phyloP scores from a whole-genome alignment of 1,284 basidiomycete species.

The Leccinum solheimii region DNA sequence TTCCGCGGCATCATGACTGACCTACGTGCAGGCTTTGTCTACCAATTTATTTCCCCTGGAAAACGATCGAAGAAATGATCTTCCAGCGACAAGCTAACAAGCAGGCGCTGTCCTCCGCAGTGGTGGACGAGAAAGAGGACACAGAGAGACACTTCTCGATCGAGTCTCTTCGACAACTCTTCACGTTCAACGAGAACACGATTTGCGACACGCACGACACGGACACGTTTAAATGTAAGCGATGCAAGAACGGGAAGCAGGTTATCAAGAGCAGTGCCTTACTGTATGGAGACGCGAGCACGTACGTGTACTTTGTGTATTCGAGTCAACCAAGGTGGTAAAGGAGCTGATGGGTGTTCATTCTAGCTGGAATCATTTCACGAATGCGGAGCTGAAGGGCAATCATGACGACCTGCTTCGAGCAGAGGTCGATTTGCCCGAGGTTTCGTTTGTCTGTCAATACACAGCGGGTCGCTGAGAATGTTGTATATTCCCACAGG shows the following conservation, averaged over 20 bases:
- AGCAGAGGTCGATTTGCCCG: conserved; percentile 81
- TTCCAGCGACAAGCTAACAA: conserved; percentile 96
- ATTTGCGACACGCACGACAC: conserved; percentile 90
- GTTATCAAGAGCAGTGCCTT: conserved; percentile 80
- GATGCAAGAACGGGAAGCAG: conserved; percentile 90
- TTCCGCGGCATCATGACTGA: conserved; percentile 5
- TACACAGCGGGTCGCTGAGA: conserved; percentile 45
- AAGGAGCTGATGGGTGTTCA: conserved; percentile 1
- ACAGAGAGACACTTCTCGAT: conserved; percentile 94
- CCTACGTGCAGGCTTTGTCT: conserved; percentile 72
- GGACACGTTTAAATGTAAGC: conserved; percentile 90
- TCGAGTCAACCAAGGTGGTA: neutral
- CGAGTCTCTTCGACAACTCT: conserved; percentile 88
- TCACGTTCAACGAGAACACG: conserved; percentile 88
- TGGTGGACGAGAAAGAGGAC: conserved; percentile 97
- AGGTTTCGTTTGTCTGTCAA: conserved; percentile 92
- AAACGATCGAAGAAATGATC: conserved; percentile 91
- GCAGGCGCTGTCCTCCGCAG: conserved; percentile 94
- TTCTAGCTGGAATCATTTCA: conserved; percentile 95
- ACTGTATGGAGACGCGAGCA: conserved; percentile 96
- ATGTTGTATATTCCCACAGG: no score
- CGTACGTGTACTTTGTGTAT: conserved; percentile 57
- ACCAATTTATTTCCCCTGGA: conserved; percentile 96
- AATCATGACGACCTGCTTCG: conserved; percentile 96
- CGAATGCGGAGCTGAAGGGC: conserved; percentile 63